Conservation (phyloP, 2,329 filamentous ascomycete species). For the Ophiostoma fasciatum region DNA sequence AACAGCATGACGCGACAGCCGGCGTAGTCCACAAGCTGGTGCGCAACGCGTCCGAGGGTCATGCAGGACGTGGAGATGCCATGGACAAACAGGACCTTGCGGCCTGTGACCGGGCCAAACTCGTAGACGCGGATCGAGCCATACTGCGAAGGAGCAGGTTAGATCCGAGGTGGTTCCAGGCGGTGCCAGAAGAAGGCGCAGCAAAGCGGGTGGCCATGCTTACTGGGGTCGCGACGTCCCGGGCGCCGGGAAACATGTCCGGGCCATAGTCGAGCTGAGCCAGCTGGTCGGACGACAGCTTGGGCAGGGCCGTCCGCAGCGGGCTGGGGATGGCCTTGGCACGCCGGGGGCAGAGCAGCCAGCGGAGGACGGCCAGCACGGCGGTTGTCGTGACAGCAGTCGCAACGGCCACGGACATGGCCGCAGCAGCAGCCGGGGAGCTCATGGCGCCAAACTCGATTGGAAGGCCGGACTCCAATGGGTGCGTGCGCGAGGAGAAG, state of each 20-base stretch:
- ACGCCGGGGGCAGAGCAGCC: constrained; percentile 13
- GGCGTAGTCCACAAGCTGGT: constrained; percentile 43
- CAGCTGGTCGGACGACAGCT: constrained; percentile 12
- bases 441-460: too few relatives aligned
- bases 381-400: constrained; percentile 9
- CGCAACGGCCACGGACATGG: too few relatives aligned
- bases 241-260: constrained; percentile 54
- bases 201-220: too few relatives aligned
- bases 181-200: too few relatives aligned
- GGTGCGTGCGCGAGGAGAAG: too few relatives aligned
- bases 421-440: too few relatives aligned
- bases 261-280: constrained; percentile 38
- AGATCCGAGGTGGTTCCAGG: too few relatives aligned
- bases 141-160: constrained; percentile 31
- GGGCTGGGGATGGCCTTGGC: constrained; percentile 13
- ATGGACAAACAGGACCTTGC: constrained; percentile 64
- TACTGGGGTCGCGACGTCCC: constrained; percentile 56
- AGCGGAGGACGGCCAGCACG: constrained; percentile 12
- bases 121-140: constrained; percentile 68
- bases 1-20: constrained; percentile 75
- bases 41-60: constrained; percentile 51
- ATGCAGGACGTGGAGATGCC: constrained; percentile 75
- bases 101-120: constrained; percentile 59
- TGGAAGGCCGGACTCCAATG: too few relatives aligned
- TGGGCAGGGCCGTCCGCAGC: constrained; percentile 13